Base-by-base conservation (phyloP, 139 green algal genomes). In the Tetradesmus lagerheimii region DNA sequence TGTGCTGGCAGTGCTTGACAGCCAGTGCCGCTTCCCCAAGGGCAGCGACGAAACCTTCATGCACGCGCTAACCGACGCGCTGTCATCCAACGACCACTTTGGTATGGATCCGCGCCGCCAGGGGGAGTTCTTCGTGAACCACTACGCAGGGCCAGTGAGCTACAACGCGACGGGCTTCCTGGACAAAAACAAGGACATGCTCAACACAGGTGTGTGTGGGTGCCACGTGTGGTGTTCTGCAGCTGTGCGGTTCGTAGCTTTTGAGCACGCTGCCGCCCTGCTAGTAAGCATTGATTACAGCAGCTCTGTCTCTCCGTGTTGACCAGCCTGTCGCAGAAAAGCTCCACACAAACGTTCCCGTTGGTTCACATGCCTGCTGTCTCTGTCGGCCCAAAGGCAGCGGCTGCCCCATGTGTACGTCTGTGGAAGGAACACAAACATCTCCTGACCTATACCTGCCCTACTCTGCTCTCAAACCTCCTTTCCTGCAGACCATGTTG, bases 1-100 rank as follows among this genome's bases (percentile, higher is more conserved):
- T 38, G 97, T 99, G 79, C 96, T 99, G 85, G 92, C 96, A 14
- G 91, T 99, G 5, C 94, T 99, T 67, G 98, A 99, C 93, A 96
- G 98, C 83, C 95, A 97, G 88, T 98, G 97, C 91, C 90, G 95
- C 43, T 95, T 98, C 88, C 95, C 97, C 4, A 95, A 95, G 20
- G 96, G 97, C 16, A 98, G 95, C 4, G 94, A 97, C 83, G 91
- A 95, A 80, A 94, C 94, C 15, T 94, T 95, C 53, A 77, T 91
- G 71, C 29, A 89, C 11, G 92, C 83, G 39, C 90, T 94, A 18
- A 20, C 38, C 11, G 43, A 77, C 86, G 9, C 91, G 18, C 64
- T 96, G 4, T 64, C 35, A 1, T 34, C n/a, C 0, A 94, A 95
- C 81, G 53, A 89, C 4, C 90, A 94, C 82, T 98, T 97, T 67